A percentile compares a stretch with the other conserved stretches of the same genome.
These are phyloP conservation scores for Elaeagnus macrophylla DNA, from an alignment of 306 rosid genomes.

Conservation along the genomic window DNA sequence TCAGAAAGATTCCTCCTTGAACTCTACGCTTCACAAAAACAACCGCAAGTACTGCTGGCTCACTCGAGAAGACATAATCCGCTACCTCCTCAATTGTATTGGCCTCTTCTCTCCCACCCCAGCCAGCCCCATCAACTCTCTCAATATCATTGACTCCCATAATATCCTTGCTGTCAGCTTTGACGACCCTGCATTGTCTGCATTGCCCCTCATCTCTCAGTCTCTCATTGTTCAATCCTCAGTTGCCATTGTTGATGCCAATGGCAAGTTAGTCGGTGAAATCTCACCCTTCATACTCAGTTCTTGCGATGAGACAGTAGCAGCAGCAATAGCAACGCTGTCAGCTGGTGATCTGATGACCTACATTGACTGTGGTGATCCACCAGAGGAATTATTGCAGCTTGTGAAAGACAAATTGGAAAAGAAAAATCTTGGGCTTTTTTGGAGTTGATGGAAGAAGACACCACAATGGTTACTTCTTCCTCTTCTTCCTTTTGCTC, in stretches of 20 bases:
- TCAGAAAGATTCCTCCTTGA: constrained; percentile 11
- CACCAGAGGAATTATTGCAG: constrained; percentile 65
- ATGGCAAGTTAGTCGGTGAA: constrained; percentile 53
- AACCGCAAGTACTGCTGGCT: constrained; percentile 62
- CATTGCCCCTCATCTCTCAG: constrained; percentile 41
- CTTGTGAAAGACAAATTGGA: constrained; percentile 50
- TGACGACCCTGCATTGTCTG: constrained; percentile 56
- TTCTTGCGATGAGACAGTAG: constrained; percentile 41
- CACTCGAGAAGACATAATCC: constrained; percentile 74
- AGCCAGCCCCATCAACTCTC: constrained; percentile 39
- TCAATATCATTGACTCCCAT: constrained; percentile 35
- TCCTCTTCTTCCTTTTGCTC: constrained; percentile 48
- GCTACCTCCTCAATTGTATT: constrained; percentile 71
- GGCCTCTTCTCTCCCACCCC: constrained; percentile 44
- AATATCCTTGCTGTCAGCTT: constrained; percentile 38
- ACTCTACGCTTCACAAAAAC: constrained; percentile 29
- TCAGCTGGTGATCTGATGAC: constrained; percentile 69
- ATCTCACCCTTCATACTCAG: constrained; percentile 61
- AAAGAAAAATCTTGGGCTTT: constrained; percentile 32
- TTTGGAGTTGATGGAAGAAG: constrained; percentile 59
- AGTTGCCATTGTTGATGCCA: constrained; percentile 50
- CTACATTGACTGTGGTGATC: constrained; percentile 55
- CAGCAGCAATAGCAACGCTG: constrained; percentile 52
- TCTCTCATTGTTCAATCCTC: constrained; percentile 47
- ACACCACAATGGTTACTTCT: constrained; percentile 17